Percentiles rank a stretch among this genome's conserved stretches.
These are phyloP conservation scores for Phytophthora sp. DNA, from an alignment of 352 stramenopile genomes.

Conservation along the genomic window DNA sequence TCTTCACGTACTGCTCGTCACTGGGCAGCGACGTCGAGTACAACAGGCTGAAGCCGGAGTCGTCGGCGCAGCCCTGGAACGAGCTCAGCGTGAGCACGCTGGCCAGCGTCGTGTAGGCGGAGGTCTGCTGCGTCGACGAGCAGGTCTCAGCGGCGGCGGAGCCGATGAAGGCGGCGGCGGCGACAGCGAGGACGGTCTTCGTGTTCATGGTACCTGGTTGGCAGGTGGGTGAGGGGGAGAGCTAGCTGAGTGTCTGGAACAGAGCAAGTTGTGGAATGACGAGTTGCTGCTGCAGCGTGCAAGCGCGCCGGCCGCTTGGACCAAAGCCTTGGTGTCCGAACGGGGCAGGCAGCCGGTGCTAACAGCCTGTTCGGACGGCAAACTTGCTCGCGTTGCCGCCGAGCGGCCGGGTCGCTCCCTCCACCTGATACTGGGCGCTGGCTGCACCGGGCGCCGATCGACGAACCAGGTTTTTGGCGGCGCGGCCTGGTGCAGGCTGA, in stretches of 20 bases:
- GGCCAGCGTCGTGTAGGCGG: slow-evolving; percentile 22
- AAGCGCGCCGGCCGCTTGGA: too few species aligned
- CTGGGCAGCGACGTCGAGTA: slow-evolving; percentile 24
- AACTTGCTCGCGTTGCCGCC: neutral
- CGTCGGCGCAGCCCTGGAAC: slow-evolving; percentile 18
- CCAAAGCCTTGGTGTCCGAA: slow-evolving; percentile 1
- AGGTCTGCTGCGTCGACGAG: slow-evolving; percentile 13
- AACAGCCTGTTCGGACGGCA: neutral
- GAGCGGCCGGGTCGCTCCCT: too few species aligned
- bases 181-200: slow-evolving; percentile 10
- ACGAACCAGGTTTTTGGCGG: neutral
- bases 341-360: too few species aligned
- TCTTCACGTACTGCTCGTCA: slow-evolving; percentile 23
- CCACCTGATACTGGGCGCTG: too few species aligned
- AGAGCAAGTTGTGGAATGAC: slow-evolving; percentile 13
- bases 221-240: too few species aligned
- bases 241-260: neutral
- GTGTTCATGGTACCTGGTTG: slow-evolving; percentile 22
- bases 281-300: neutral
- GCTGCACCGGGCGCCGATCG: neutral
- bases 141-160: slow-evolving; percentile 11
- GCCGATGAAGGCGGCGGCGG: slow-evolving; percentile 15
- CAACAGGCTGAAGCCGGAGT: slow-evolving; percentile 29
- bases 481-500: too few species aligned
- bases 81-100: slow-evolving; percentile 13